Evolutionary conservation across 2,329 filamentous ascomycete species (phyloP).

Genomic region (Neobulgaria alba): DNA sequence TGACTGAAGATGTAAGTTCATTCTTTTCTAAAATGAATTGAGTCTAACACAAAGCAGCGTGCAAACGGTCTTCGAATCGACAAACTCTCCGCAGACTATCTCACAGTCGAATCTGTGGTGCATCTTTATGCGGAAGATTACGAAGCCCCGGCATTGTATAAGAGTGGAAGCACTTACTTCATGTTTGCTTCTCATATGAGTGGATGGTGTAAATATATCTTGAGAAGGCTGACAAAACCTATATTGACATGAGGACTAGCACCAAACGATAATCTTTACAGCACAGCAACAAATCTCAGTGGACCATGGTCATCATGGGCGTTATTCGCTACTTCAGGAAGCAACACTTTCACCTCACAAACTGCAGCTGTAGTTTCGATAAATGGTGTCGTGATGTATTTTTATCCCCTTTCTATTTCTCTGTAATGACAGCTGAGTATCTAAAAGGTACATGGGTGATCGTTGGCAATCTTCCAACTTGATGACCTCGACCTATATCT

Average conservation of each 20-base stretch:
- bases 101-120: constrained; percentile 39
- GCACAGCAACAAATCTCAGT: constrained; percentile 45
- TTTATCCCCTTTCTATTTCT: neutral
- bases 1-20: constrained; percentile 50
- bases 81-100: constrained; percentile 47
- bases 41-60: constrained; percentile 33
- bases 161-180: constrained; percentile 51
- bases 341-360: constrained; percentile 51
- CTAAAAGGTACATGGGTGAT: constrained; percentile 54
- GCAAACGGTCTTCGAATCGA: constrained; percentile 50
- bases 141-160: constrained; percentile 56
- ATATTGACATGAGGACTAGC: constrained; percentile 7
- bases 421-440: neutral
- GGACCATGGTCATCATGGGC: constrained; percentile 55
- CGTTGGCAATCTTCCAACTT: constrained; percentile 55
- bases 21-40: constrained; percentile 29
- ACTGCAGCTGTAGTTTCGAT: constrained; percentile 49
- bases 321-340: constrained; percentile 47
- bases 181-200: constrained; percentile 53
- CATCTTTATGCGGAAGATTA: constrained; percentile 44
- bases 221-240: too few species aligned
- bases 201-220: constrained; percentile 28
- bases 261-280: constrained; percentile 57
- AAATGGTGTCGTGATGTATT: constrained; percentile 25
- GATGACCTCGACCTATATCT: constrained; percentile 52